These are phyloP conservation scores for button mushroom (Agaricus bisporus) DNA, from an alignment of 768 basidiomycete species.

Conservation along the genomic window DNA sequence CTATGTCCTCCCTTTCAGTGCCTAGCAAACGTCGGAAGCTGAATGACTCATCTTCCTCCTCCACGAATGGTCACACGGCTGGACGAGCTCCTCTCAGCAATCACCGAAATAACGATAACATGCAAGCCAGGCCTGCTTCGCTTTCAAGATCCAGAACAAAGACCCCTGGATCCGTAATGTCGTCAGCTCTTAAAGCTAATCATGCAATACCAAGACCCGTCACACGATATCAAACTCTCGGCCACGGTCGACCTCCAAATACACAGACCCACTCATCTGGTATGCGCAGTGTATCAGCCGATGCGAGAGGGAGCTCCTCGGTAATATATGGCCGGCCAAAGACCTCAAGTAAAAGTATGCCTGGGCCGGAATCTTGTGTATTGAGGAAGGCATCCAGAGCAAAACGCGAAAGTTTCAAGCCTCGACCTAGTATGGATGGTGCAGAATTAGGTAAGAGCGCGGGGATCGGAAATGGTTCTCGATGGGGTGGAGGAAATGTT, in stretches of 20 bases:
- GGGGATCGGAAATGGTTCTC: conserved; percentile 18
- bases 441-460: conserved; percentile 22
- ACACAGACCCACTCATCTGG: conserved; percentile 19
- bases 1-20: conserved; percentile 38
- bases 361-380: conserved; percentile 21
- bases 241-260: conserved; percentile 46
- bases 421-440: conserved; percentile 66
- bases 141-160: conserved; percentile 45
- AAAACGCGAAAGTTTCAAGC: conserved; percentile 76
- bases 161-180: conserved; percentile 22
- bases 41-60: conserved; percentile 28
- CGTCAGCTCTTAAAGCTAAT: conserved; percentile 32
- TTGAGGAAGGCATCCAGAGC: conserved; percentile 48
- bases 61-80: conserved; percentile 13
- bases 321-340: conserved; percentile 14
- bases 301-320: conserved; percentile 1
- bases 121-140: conserved; percentile 22
- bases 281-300: conserved; percentile 13
- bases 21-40: conserved; percentile 63
- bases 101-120: conserved; percentile 25
- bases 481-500: conserved; percentile 25
- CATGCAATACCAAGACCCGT: conserved; percentile 32
- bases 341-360: conserved; percentile 15
- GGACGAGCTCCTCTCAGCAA: conserved; percentile 34
- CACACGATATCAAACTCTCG: conserved; percentile 47